Conservation (phyloP, 2,329 filamentous ascomycete genomes). For the Pleurostoma richardsiae region DNA sequence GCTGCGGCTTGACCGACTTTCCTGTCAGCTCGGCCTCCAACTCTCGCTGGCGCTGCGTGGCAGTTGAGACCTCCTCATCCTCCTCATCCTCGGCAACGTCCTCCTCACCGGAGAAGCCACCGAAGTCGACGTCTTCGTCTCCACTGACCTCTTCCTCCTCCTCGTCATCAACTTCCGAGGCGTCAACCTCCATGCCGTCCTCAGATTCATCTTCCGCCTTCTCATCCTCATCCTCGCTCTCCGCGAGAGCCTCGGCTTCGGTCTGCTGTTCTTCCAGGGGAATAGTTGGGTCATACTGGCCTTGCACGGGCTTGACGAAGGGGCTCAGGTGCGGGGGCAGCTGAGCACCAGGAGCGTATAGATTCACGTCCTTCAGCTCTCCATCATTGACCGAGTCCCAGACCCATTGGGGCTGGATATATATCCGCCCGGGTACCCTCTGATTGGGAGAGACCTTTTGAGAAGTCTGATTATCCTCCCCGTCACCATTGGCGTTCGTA, state of each 20-base stretch:
- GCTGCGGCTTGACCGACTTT: slow-evolving; percentile 47
- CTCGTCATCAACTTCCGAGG: slow-evolving; percentile 36
- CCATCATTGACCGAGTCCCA: slow-evolving; percentile 96
- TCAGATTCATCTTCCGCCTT: slow-evolving; percentile 31
- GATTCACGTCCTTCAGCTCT: slow-evolving; percentile 77
- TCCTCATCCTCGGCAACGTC: slow-evolving; percentile 39
- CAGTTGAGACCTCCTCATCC: slow-evolving; percentile 57
- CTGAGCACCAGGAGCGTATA: slow-evolving; percentile 85
- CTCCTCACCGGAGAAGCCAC: slow-evolving; percentile 46
- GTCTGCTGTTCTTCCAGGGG: slow-evolving; percentile 83
- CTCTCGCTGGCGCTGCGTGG: slow-evolving; percentile 76
- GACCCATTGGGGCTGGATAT: slow-evolving; percentile 96
- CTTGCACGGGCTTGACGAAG: slow-evolving; percentile 83
- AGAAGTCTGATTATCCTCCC: slow-evolving; percentile 57
- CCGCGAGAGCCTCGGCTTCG: slow-evolving; percentile 72
- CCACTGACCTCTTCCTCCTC: slow-evolving; percentile 32
- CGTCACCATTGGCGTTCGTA: slow-evolving; percentile 41
- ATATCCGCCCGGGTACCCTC: slow-evolving; percentile 84
- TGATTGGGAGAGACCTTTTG: slow-evolving; percentile 57
- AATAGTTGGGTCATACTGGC: slow-evolving; percentile 86
- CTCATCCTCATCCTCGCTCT: slow-evolving; percentile 41
- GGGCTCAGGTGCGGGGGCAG: slow-evolving; percentile 93
- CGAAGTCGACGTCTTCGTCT: slow-evolving; percentile 38
- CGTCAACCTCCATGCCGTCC: slow-evolving; percentile 43
- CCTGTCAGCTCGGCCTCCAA: slow-evolving; percentile 89